phyloP scores from a whole-genome alignment of 176 grass and related monocot species.

The Carex myosuroides region DNA sequence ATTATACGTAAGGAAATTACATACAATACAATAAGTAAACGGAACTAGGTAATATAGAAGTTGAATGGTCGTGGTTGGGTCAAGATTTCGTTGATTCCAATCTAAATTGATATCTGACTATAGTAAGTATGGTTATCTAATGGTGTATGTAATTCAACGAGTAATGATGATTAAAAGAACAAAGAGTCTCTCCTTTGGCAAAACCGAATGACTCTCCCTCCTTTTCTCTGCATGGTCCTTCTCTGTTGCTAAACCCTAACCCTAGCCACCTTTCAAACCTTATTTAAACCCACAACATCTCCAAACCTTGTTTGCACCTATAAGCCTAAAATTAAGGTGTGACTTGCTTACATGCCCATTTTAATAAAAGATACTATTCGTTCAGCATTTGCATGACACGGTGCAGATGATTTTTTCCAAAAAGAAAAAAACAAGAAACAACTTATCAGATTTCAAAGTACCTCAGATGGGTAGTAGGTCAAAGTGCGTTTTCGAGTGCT shows the following conservation, averaged over 20 bases:
- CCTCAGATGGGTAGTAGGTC: conserved; percentile 89
- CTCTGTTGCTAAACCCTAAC: not conserved
- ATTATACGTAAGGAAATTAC: conserved; percentile 3
- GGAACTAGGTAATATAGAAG: not conserved
- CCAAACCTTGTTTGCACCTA: not conserved
- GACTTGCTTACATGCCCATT: not conserved
- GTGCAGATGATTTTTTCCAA: not conserved
- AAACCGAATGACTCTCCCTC: not conserved
- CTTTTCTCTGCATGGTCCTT: not conserved
- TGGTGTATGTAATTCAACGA: not conserved
- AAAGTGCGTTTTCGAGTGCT: conserved; percentile 58
- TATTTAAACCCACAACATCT: not conserved
- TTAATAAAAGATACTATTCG: not conserved
- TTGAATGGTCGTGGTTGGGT: not conserved
- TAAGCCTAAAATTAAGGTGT: not conserved
- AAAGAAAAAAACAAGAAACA: not conserved
- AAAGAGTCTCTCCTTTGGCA: not conserved
- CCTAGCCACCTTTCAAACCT: not conserved
- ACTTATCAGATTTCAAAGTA: conserved; percentile 25
- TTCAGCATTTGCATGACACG: not conserved
- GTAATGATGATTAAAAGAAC: not conserved
- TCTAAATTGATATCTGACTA: not conserved
- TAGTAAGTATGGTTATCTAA: not conserved
- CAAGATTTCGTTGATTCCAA: not conserved
- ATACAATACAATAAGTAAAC: not conserved